Evolutionary conservation across 2,329 filamentous ascomycete species (phyloP), one percentile per base, ranked within the genome.

Genomic region (Cadophora sp.): DNA sequence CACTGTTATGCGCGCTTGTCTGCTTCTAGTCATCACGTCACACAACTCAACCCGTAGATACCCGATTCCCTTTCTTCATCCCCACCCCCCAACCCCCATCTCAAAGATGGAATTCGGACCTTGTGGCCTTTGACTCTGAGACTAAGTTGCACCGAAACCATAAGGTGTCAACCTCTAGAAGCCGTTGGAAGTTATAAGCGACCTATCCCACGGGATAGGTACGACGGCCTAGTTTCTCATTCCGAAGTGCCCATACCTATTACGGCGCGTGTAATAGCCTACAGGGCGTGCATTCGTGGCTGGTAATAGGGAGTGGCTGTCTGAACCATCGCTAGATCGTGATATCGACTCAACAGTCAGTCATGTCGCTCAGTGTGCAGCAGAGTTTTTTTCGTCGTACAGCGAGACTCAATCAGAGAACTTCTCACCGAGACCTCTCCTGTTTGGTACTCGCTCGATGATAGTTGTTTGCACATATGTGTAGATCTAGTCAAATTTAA

Each of bases 161-260:
- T 53, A 53, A 53, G 50, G 24, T 53, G 50, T 53, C 50, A 53
- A 53, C 50, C 50, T 53, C 50, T 53, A 53, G 50, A 53, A 53
- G 50, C 50, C 50, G 50, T 53, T 53, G 50, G 50, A 53, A 53
- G 50, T 53, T 53, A 53, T 53, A 53, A 53, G 50, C 50, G 50
- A 53, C 50, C 50, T 53, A 53, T 53, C 27, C 50, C 16, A 53
- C 27, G 50, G 24, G 50, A 53, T 53, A 33, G 50, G 50, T 53
- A 53, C 50, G 50, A 53, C 50, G 50, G 50, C 50, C 50, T 24
- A 53, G 50, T 53, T 53, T 53, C 50, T 53, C 50, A 53, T 53
- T 53, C 50, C 24, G 24, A 53, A 24, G 50, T 53, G 50, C 50
- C 50, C 50, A 24, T 53, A 18, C 36, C 50, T 53, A 27, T 33